Percentiles rank a stretch among this genome's conserved stretches.
Conservation (phyloP, 1,284 basidiomycete genomes). For the Trichosporon sp. region DNA sequence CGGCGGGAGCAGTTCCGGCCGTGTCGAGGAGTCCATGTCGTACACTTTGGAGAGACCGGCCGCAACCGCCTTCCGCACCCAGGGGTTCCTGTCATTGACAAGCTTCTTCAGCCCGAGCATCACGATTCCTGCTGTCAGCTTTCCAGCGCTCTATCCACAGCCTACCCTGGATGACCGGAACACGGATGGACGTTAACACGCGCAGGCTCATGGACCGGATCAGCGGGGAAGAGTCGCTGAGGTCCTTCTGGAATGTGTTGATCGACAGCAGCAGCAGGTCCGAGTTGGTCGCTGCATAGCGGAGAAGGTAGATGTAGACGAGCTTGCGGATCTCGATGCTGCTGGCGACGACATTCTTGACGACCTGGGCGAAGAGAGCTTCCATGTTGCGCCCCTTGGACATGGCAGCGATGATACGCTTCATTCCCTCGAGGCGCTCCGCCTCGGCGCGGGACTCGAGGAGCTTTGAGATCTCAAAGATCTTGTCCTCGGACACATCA, state of each 20-base stretch:
- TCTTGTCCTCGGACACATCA: conserved; percentile 47
- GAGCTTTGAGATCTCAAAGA: conserved; percentile 65
- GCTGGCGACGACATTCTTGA: conserved; percentile 84
- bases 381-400: conserved; percentile 88
- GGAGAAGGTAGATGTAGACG: conserved; percentile 93
- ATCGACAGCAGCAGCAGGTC: conserved; percentile 93
- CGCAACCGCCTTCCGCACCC: conserved; percentile 86
- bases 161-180: conserved; percentile 69
- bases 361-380: conserved; percentile 86
- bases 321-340: conserved; percentile 93
- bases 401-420: conserved; percentile 85
- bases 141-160: background rate
- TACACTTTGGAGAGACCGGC: conserved; percentile 81
- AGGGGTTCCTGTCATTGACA: conserved; percentile 81
- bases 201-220: conserved; percentile 89
- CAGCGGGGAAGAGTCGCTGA: conserved; percentile 84
- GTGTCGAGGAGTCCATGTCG: conserved; percentile 66
- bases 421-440: conserved; percentile 89
- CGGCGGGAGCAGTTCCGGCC: conserved; percentile 66
- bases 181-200: conserved; percentile 86
- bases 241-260: conserved; percentile 97
- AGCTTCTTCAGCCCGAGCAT: conserved; percentile 86
- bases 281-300: conserved; percentile 86
- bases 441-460: conserved; percentile 78
- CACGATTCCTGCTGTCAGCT: conserved; percentile 56